Evolutionary conservation across 1,284 basidiomycete species (phyloP), one percentile per base, ranked within the genome.

Genomic region (Trametes sp.): DNA sequence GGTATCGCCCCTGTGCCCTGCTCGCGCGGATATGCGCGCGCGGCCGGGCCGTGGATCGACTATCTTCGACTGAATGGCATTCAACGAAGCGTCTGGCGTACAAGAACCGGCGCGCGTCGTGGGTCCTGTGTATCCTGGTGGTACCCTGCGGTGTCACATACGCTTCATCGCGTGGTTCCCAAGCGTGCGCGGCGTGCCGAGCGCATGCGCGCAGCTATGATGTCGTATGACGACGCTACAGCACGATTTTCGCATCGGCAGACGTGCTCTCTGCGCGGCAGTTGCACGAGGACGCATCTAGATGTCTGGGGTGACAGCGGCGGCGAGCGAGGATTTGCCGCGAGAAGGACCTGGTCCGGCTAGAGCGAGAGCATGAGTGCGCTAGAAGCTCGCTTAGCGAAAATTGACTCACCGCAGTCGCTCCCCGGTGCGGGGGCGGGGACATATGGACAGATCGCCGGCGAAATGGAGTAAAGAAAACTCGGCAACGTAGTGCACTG

Each of bases 1-100:
- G 59, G 42, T 46, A n/a, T 29, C 42, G 45, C 41, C 41, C 46
- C 41, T 52, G 48, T 24, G 56, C 54, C 55, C 59, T 50, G 7
- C 16, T 33, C 31, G 33, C 49, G 31, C 38, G 51, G 41, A 29
- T 57, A n/a, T n/a, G n/a, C n/a, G n/a, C 33, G 56, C 50, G 50
- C 59, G 45, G 42, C 55, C 65, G 63, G 66, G 33, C 63, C 66
- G 63, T 51, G 38, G 50, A 57, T 59, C 54, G 55, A 44, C 50
- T 62, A 55, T 64, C 66, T 45, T 52, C 44, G 41, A 64, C 31
- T 67, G 60, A 67, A 67, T 67, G 33, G 45, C 29, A 65, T 65
- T 65, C 58, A 63, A 42, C 28, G 63, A 67, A 63, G 63, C 61
- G 52, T 23, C 57, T 53, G 38, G 31, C 50, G 53, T 63, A 54